Evolutionary conservation across 1,284 basidiomycete species (phyloP).

Genomic region (Moesziomyces sp.): DNA sequence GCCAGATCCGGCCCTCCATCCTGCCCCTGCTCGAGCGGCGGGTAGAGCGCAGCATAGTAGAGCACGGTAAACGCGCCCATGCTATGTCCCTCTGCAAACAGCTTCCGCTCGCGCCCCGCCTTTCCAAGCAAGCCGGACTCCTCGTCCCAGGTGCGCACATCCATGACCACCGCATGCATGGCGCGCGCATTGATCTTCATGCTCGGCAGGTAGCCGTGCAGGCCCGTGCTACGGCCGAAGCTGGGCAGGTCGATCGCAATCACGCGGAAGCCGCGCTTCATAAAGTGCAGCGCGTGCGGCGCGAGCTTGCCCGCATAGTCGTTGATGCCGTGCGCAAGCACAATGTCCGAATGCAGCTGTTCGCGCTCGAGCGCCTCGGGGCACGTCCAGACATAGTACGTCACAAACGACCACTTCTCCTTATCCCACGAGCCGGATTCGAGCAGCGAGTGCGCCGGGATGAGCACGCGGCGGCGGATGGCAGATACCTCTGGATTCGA

Average conservation of each 20-base stretch:
- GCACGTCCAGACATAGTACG: conserved; percentile 62
- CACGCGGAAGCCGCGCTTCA: conserved; percentile 70
- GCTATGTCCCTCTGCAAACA: conserved; percentile 69
- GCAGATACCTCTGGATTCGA: conserved; percentile 59
- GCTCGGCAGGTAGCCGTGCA: conserved; percentile 70
- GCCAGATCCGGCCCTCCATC: conserved; percentile 40
- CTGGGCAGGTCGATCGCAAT: conserved; percentile 71
- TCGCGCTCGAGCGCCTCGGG: conserved; percentile 39
- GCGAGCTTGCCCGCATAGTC: conserved; percentile 67
- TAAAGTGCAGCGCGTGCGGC: conserved; percentile 69
- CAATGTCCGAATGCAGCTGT: conserved; percentile 53
- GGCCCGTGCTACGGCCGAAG: conserved; percentile 68
- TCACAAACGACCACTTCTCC: conserved; percentile 49
- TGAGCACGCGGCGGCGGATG: conserved; percentile 48
- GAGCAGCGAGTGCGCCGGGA: conserved; percentile 42
- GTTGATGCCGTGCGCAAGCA: conserved; percentile 64
- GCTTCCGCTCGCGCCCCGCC: conserved; percentile 51
- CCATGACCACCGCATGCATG: conserved; percentile 70
- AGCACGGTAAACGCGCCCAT: conserved; percentile 69
- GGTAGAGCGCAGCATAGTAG: conserved; percentile 65
- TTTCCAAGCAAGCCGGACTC: conserved; percentile 24
- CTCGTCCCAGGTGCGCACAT: conserved; percentile 64
- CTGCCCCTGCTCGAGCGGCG: conserved; percentile 42
- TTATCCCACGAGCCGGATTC: conserved; percentile 41
- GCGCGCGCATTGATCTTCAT: conserved; percentile 69